A percentile compares a stretch with the other conserved stretches of the same genome.
Conservation (phyloP, 306 rosid species). For the Cercis canadensis region DNA sequence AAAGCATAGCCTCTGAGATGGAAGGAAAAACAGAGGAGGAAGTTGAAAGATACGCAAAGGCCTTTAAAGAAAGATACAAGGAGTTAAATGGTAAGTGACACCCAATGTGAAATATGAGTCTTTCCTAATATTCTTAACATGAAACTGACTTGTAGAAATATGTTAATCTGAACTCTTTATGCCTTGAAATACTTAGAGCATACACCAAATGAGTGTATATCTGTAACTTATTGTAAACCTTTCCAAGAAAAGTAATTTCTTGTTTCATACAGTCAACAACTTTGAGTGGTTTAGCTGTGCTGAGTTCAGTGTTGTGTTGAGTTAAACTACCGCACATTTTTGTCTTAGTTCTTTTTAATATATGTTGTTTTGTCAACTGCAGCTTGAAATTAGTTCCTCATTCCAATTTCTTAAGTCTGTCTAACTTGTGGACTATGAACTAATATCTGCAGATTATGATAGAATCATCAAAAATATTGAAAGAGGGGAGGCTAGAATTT, state of each 20-base stretch:
- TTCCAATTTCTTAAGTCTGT: neutral
- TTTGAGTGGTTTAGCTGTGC: neutral
- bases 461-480: conserved; percentile 95
- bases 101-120: neutral
- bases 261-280: conserved; percentile 14
- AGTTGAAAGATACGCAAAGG: conserved; percentile 93
- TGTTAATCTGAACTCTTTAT: neutral
- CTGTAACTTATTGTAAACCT: neutral
- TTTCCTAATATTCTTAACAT: no score
- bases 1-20: conserved; percentile 87
- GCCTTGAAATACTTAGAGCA: neutral
- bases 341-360: neutral
- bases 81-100: conserved; percentile 80
- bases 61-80: conserved; percentile 89
- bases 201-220: conserved; percentile 1
- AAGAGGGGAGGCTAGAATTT: conserved; percentile 98
- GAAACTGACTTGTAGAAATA: no score
- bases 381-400: no score
- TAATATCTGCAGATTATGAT: conserved; percentile 73
- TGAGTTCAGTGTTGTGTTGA: conserved; percentile 2
- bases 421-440: conserved; percentile 16
- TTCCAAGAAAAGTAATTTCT: conserved; percentile 11
- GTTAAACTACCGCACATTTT: conserved; percentile 11
- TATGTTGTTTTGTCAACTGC: conserved; percentile 5
- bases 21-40: conserved; percentile 96